phyloP scores from a whole-genome alignment of 192 early-diverging fungal genomes.

The Coemansia sp. region DNA sequence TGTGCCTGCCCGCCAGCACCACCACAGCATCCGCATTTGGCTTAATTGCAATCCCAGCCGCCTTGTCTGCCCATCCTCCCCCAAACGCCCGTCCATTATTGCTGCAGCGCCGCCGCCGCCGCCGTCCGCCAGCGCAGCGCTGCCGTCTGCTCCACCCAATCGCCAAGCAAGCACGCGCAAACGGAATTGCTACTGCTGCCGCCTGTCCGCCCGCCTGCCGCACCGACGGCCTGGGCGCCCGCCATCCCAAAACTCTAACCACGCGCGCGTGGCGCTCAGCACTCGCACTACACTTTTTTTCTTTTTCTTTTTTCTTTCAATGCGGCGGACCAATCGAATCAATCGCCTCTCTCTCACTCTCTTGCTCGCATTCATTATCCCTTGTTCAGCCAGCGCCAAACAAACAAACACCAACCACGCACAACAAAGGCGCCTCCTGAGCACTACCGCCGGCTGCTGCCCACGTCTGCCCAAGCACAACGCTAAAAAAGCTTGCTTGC shows the following conservation, averaged over 20 bases:
- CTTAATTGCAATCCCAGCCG: slow-evolving; percentile 19
- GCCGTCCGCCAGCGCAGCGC: not conserved
- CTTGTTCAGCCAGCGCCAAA: no score
- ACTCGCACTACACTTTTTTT: not conserved
- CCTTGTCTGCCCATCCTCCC: slow-evolving; percentile 2
- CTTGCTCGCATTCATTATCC: slow-evolving; percentile 1
- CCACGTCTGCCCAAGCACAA: no score
- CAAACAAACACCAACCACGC: no score
- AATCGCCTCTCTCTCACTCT: not conserved
- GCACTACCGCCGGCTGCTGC: not conserved
- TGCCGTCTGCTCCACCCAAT: not conserved
- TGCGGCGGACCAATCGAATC: not conserved
- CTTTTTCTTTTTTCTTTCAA: not conserved
- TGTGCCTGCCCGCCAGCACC: slow-evolving; percentile 6
- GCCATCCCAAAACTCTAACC: slow-evolving; percentile 10
- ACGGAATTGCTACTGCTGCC: not conserved
- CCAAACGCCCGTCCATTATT: not conserved
- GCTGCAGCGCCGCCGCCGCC: not conserved
- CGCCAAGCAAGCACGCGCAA: not conserved
- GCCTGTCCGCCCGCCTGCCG: not conserved
- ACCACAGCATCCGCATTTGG: slow-evolving; percentile 11
- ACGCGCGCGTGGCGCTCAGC: not conserved
- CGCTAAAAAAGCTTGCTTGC: not conserved
- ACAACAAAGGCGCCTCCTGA: not conserved
- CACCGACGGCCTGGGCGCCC: not conserved